Evolutionary conservation across 108 stramenopile genomes (phyloP).

Genomic region (Skeletonema costatum): DNA sequence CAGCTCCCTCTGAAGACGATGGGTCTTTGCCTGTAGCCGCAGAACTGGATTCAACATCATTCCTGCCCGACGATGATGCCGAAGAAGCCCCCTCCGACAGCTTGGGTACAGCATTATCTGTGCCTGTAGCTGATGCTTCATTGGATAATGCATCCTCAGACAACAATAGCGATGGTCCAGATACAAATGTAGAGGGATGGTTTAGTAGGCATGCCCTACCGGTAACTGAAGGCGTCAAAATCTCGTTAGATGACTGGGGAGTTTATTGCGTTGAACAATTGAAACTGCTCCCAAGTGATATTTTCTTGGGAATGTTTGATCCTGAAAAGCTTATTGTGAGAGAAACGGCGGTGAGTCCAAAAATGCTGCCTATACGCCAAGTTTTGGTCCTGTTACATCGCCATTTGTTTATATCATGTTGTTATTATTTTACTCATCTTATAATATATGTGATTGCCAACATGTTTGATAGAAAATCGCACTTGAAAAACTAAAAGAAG

Average conservation of each 20-base stretch:
- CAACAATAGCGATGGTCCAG: neutral
- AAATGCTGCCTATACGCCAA: neutral
- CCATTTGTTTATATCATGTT: neutral
- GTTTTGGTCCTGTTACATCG: neutral
- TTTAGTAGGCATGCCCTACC: neutral
- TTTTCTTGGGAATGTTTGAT: slow-evolving; percentile 17
- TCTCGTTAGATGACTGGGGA: slow-evolving; percentile 25
- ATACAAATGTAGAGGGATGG: neutral
- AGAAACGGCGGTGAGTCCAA: slow-evolving; percentile 8
- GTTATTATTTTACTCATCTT: neutral
- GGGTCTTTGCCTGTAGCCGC: too few relatives aligned
- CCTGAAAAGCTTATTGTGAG: slow-evolving; percentile 13
- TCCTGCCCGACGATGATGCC: too few relatives aligned
- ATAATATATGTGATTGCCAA: too few relatives aligned
- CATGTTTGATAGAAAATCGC: neutral
- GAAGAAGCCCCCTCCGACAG: too few relatives aligned
- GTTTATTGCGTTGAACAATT: slow-evolving; percentile 26
- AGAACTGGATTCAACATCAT: too few relatives aligned
- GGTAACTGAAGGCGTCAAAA: neutral
- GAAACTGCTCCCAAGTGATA: slow-evolving; percentile 17
- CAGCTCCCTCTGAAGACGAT: too few relatives aligned
- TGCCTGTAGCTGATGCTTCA: neutral
- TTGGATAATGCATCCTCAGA: neutral
- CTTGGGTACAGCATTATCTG: too few relatives aligned
- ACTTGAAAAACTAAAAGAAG: neutral